Evolutionary conservation across 164 flowering plant species (phyloP).

Genomic region (Sextonia rubra): DNA sequence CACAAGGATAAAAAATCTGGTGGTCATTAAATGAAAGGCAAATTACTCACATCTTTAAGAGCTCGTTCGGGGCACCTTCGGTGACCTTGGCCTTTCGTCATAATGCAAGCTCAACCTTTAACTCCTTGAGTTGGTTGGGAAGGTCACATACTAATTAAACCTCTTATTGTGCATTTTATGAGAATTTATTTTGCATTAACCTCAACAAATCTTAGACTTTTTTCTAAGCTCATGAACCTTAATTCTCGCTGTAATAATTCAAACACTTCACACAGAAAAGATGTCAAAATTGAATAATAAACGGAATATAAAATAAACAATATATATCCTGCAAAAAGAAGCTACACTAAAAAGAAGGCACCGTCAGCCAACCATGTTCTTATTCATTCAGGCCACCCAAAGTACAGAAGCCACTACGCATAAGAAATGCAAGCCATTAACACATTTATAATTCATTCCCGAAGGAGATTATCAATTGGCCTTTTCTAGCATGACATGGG

Average conservation of each 20-base stretch:
- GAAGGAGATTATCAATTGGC: too few species aligned
- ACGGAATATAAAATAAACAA: not conserved
- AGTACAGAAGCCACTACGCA: not conserved
- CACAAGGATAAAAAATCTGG: too few species aligned
- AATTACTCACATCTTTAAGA: conserved; percentile 54
- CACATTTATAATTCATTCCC: too few species aligned
- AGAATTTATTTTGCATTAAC: too few species aligned
- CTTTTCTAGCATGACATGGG: too few species aligned
- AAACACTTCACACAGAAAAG: not conserved
- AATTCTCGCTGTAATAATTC: conserved; percentile 42
- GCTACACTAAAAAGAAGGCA: not conserved
- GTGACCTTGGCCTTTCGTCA: conserved; percentile 78
- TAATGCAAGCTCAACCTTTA: conserved; percentile 65
- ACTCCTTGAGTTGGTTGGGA: conserved; percentile 58
- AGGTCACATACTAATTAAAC: too few species aligned
- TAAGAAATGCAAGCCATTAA: too few species aligned
- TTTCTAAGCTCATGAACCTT: conserved; percentile 70
- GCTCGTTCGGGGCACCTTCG: conserved; percentile 70
- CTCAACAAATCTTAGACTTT: conserved; percentile 49
- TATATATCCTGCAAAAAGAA: not conserved
- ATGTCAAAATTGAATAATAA: not conserved
- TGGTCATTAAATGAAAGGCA: not conserved
- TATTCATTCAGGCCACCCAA: not conserved
- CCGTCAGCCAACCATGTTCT: too few species aligned
- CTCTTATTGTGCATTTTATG: too few species aligned